Conservation (phyloP, 257 asterid genomes). For the Verbena officinalis region DNA sequence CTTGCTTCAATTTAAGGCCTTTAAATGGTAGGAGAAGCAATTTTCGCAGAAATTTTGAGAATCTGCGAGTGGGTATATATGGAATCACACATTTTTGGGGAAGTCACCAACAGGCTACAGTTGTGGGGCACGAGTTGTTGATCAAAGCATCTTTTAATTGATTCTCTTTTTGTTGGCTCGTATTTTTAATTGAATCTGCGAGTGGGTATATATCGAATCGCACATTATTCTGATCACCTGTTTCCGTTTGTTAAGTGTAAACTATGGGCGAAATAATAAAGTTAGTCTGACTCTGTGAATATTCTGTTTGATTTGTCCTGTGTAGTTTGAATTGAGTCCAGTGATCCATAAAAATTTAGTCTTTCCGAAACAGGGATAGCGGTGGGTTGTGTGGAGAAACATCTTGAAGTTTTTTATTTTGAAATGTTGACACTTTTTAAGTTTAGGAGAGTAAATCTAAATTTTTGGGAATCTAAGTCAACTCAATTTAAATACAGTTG, state of each 20-base stretch:
- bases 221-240: slow-evolving; percentile 8
- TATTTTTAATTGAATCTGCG: no score
- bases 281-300: background rate
- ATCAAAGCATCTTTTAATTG: background rate
- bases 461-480: background rate
- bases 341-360: background rate
- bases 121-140: background rate
- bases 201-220: no score
- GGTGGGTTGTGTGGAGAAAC: background rate
- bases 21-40: background rate
- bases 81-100: background rate
- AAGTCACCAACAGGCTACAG: background rate
- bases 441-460: background rate
- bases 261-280: background rate
- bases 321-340: background rate
- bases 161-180: background rate
- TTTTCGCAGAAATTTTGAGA: slow-evolving; percentile 11
- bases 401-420: slow-evolving; percentile 1
- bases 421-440: background rate
- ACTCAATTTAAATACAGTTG: slow-evolving; percentile 9
- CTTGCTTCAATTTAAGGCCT: slow-evolving; percentile 20
- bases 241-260: slow-evolving; percentile 5
- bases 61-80: slow-evolving; percentile 9
- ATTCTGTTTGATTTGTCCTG: background rate
- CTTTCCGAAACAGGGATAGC: slow-evolving; percentile 7